Conservation (phyloP, 2,329 filamentous ascomycete species). For the Lasiodiplodia sp. region DNA sequence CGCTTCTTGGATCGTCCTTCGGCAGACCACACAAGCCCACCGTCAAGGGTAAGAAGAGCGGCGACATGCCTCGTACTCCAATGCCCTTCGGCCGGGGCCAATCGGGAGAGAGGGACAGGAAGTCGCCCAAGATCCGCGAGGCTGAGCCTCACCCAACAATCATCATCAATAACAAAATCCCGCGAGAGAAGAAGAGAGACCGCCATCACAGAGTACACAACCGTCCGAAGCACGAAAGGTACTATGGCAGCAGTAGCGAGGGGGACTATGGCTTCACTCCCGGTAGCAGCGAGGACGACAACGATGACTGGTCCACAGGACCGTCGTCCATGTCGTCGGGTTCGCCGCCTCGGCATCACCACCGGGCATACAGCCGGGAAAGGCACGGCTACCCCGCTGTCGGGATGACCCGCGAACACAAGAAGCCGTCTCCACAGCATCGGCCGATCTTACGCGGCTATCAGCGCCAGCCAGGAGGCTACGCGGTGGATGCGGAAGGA, state of each 20-base stretch:
- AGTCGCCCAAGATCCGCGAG: not conserved
- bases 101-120: not conserved
- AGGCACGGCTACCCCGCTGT: not conserved
- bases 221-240: not conserved
- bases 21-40: not conserved
- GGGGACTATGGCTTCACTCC: not conserved
- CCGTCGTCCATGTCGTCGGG: slow-evolving; percentile 1
- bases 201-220: not conserved
- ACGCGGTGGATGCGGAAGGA: not conserved
- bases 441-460: slow-evolving; percentile 3
- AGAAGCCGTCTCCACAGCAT: not conserved
- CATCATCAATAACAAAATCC: slow-evolving; percentile 8
- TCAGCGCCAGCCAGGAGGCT: not conserved
- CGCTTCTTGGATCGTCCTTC: not conserved
- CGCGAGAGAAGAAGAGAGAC: not conserved
- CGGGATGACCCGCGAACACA: slow-evolving; percentile 1
- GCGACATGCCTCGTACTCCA: not conserved
- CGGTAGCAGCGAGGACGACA: slow-evolving; percentile 6
- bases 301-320: not conserved
- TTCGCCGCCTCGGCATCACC: not conserved
- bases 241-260: slow-evolving; percentile 9
- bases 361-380: not conserved
- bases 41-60: not conserved
- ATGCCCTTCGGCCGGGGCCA: not conserved
- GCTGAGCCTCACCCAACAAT: slow-evolving; percentile 6